Conservation (phyloP, 306 rosid genomes). For the Vicia sativa region DNA sequence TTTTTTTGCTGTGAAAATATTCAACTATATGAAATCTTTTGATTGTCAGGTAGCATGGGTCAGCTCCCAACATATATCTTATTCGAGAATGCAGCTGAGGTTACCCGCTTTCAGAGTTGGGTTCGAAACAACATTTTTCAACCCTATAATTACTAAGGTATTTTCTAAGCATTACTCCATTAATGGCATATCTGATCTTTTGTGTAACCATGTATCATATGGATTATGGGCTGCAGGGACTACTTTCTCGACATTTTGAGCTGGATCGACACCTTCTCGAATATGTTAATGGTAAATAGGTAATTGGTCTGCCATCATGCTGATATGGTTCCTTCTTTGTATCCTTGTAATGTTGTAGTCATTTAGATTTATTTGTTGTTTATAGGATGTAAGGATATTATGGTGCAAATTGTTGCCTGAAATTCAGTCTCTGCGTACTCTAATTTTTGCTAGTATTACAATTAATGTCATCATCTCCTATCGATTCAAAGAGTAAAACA, state of each 20-base stretch:
- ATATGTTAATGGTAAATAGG: slow-evolving; percentile 69
- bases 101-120: slow-evolving; percentile 71
- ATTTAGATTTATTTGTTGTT: slow-evolving; percentile 21
- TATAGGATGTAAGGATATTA: neutral
- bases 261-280: slow-evolving; percentile 86
- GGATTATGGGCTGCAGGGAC: slow-evolving; percentile 60
- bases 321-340: neutral
- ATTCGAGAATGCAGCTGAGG: slow-evolving; percentile 78
- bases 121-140: slow-evolving; percentile 57
- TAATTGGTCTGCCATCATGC: slow-evolving; percentile 1
- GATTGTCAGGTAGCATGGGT: slow-evolving; percentile 70
- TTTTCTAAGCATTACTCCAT: slow-evolving; percentile 21
- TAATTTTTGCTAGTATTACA: neutral
- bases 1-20: slow-evolving; percentile 10
- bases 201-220: slow-evolving; percentile 8
- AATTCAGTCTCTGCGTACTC: slow-evolving; percentile 3
- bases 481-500: neutral
- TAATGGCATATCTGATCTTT: neutral
- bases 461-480: slow-evolving; percentile 21
- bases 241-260: slow-evolving; percentile 72
- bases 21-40: slow-evolving; percentile 29
- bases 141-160: slow-evolving; percentile 73
- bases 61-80: slow-evolving; percentile 90
- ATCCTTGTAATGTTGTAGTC: slow-evolving; percentile 11
- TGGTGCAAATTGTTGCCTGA: slow-evolving; percentile 18